Percentiles rank a stretch among this genome's conserved stretches.
Evolutionary conservation across 2,329 filamentous ascomycete genomes (phyloP).

Genomic region (Sclerotinia trifoliorum): DNA sequence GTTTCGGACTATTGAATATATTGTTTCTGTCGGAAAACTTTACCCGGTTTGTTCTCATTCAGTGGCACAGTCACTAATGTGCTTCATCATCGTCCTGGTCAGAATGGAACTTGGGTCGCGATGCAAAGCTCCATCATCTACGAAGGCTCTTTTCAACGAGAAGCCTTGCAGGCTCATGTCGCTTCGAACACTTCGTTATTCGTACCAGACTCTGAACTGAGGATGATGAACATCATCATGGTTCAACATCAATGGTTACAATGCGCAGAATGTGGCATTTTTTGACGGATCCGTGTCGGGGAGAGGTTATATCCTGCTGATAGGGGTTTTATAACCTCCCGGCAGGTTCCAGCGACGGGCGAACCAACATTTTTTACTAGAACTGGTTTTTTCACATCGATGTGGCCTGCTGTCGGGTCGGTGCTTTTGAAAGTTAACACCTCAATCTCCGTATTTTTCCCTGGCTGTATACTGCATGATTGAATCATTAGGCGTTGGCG

Average conservation of each 20-base stretch:
- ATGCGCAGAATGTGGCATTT: neutral
- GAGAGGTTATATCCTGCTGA: constrained; percentile 25
- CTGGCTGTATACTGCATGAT: neutral
- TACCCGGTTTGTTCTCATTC: neutral
- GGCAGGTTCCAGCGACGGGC: neutral
- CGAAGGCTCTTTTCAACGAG: neutral
- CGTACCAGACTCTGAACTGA: constrained; percentile 2
- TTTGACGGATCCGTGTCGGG: constrained; percentile 8
- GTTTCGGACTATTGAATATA: constrained; percentile 20
- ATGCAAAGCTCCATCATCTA: neutral
- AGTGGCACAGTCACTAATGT: neutral
- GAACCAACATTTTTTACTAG: neutral
- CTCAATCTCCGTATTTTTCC: constrained; percentile 26
- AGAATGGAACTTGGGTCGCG: neutral
- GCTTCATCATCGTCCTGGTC: neutral
- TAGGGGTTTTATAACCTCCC: neutral
- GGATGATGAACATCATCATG: constrained; percentile 26
- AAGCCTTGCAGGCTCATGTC: neutral
- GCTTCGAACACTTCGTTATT: neutral
- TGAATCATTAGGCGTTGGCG: constrained; percentile 10
- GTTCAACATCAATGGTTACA: constrained; percentile 18
- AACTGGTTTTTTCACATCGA: constrained; percentile 26
- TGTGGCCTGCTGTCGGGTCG: constrained; percentile 24
- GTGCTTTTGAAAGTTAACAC: constrained; percentile 27
- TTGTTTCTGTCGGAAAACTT: constrained; percentile 20